These are phyloP conservation scores for Cyberlindnera misumaiensis DNA, from an alignment of 805 yeast species.

Conservation along the genomic window DNA sequence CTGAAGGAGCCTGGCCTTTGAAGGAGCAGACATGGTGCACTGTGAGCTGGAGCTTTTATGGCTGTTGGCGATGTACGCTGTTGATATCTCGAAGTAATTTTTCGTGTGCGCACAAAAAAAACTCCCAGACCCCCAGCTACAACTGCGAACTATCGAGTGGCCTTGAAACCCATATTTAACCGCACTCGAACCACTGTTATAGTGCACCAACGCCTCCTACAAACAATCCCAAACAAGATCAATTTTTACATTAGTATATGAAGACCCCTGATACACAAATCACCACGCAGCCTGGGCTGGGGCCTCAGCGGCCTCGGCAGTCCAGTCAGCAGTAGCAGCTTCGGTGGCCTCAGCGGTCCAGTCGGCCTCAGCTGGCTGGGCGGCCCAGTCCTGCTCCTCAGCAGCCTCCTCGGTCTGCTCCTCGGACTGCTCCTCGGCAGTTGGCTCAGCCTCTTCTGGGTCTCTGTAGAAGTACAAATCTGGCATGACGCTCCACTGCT, in stretches of 20 bases:
- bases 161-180: neutral
- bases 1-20: conserved; percentile 43
- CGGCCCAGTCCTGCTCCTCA: conserved; percentile 55
- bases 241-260: conserved; percentile 22
- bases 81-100: too few species aligned
- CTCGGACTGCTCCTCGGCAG: conserved; percentile 54
- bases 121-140: too few species aligned
- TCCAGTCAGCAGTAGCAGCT: conserved; percentile 54
- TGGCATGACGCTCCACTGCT: conserved; percentile 99
- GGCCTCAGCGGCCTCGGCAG: conserved; percentile 32
- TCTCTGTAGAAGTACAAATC: conserved; percentile 99
- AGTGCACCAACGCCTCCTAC: too few species aligned
- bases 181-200: neutral
- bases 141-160: too few species aligned
- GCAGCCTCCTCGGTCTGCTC: conserved; percentile 62
- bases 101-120: too few species aligned
- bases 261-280: conserved; percentile 7
- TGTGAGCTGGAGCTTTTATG: too few species aligned
- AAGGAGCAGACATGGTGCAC: conserved; percentile 27
- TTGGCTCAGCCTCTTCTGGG: conserved; percentile 96
- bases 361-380: conserved; percentile 62
- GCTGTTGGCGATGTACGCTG: too few species aligned
- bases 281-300: conserved; percentile 26
- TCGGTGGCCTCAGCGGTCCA: conserved; percentile 69
- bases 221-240: conserved; percentile 2